Evolutionary conservation across 352 stramenopile genomes (phyloP), one percentile per base, ranked within the genome.

Genomic region (Phytopythium aichiense): DNA sequence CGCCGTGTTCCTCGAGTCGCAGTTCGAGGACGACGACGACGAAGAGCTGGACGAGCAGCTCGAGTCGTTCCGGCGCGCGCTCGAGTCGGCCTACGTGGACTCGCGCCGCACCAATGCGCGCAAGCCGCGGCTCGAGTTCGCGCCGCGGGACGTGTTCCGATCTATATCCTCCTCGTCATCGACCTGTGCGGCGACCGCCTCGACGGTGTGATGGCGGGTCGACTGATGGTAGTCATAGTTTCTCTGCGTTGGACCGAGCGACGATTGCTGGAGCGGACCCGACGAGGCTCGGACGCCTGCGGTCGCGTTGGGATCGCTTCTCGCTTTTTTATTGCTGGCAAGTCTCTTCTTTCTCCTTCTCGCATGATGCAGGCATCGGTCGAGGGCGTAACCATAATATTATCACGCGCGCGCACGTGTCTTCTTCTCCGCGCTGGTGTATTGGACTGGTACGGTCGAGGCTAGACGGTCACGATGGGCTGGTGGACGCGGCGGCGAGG

Each of bases 11-110:
- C 78, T 79, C 28, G 84, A 93, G 55, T 91, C 84, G 9, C 72
- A 90, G 58, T 93, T 93, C 50, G 84, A 93, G 69, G 83, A 92
- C 35, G 84, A 93, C 37, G 73, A 84, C 53, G 84, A 92, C 56
- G 78, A 90, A 63, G 79, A 91, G 55, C 76, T 87, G 60, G 77
- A 84, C 13, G 76, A 90, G 56, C 71, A 90, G 69, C 76, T 93
- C 53, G 84, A 90, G 59, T 83, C 79, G 56, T 93, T 93, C 48
- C 79, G 86, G 28, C 66, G 77, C n/a, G 84, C 86, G 25, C 71
- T 93, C 5, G 84, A 93, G 64, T 90, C 81, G 16, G 84, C 81
- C 16, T 84, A 93, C 55, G 58, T 81, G 15, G 81, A 90, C 13
- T 79, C 71, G 30, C 42, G 42, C 18, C 72, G 81, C 54, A 77